Evolutionary conservation across 495 filamentous ascomycete genomes (phyloP).

Genomic region (Xylaria curta): DNA sequence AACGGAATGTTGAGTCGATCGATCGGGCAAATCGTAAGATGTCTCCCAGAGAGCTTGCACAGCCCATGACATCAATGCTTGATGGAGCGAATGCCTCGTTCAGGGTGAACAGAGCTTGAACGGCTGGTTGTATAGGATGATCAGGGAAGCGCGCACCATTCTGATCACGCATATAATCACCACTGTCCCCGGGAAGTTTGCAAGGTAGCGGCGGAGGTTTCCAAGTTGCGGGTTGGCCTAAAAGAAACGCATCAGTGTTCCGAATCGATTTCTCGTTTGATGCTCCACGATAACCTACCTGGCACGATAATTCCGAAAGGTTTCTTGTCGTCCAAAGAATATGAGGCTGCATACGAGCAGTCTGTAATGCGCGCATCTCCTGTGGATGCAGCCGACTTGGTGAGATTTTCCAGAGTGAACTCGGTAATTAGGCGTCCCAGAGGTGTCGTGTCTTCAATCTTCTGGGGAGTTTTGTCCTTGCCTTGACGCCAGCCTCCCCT

Average conservation of each 20-base stretch:
- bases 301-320: constrained; percentile 57
- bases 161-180: constrained; percentile 63
- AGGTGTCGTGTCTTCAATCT: not conserved
- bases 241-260: constrained; percentile 12
- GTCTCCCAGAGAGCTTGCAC: constrained; percentile 65
- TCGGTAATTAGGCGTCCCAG: constrained; percentile 31
- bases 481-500: not conserved
- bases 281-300: constrained; percentile 44
- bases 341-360: constrained; percentile 56
- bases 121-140: constrained; percentile 65
- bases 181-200: constrained; percentile 57
- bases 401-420: constrained; percentile 17
- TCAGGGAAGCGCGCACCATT: constrained; percentile 65
- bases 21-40: constrained; percentile 59
- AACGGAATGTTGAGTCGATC: constrained; percentile 57
- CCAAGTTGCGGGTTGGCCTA: constrained; percentile 66
- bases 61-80: constrained; percentile 66
- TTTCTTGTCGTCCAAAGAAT: constrained; percentile 57
- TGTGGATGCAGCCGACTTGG: not conserved
- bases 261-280: constrained; percentile 2
- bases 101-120: constrained; percentile 49
- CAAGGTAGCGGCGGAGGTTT: constrained; percentile 51
- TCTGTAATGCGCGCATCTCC: constrained; percentile 36
- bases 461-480: not conserved
- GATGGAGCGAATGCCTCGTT: constrained; percentile 33